phyloP scores from a whole-genome alignment of 495 filamentous ascomycete genomes.

The Cetradonia linearis region DNA sequence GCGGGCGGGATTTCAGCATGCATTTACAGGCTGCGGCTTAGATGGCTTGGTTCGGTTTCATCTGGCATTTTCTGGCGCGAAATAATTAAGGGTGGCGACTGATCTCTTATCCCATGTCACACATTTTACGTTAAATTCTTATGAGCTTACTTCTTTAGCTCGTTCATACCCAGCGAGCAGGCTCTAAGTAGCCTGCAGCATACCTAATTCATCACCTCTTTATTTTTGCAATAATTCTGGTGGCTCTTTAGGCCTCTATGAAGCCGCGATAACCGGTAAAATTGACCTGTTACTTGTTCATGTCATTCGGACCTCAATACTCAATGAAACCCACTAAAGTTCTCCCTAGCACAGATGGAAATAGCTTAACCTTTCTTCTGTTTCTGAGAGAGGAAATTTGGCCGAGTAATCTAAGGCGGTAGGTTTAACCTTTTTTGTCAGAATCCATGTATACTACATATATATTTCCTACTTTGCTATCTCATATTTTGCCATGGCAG shows the following conservation, averaged over 20 bases:
- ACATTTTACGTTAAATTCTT: neutral
- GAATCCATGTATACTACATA: too few relatives aligned
- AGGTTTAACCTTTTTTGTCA: conserved; percentile 37
- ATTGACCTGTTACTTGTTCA: too few relatives aligned
- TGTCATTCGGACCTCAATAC: too few relatives aligned
- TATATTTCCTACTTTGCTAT: too few relatives aligned
- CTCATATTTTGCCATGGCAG: too few relatives aligned
- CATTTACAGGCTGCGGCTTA: conserved; percentile 15
- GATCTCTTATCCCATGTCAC: neutral
- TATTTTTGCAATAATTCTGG: too few relatives aligned
- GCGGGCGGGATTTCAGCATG: conserved; percentile 6
- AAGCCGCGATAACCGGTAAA: too few relatives aligned
- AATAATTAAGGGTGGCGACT: neutral
- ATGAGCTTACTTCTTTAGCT: neutral
- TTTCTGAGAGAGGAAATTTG: conserved; percentile 22
- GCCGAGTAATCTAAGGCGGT: conserved; percentile 38
- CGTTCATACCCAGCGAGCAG: neutral
- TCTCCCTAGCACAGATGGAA: too few relatives aligned
- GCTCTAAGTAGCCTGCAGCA: neutral
- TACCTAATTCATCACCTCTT: neutral
- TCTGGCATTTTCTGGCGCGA: neutral
- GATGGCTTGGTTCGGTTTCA: neutral
- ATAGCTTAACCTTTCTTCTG: neutral
- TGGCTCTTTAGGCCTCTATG: too few relatives aligned
- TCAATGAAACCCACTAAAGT: too few relatives aligned